phyloP scores from a whole-genome alignment of 108 stramenopile genomes.

The Discostella pseudostelligera region DNA sequence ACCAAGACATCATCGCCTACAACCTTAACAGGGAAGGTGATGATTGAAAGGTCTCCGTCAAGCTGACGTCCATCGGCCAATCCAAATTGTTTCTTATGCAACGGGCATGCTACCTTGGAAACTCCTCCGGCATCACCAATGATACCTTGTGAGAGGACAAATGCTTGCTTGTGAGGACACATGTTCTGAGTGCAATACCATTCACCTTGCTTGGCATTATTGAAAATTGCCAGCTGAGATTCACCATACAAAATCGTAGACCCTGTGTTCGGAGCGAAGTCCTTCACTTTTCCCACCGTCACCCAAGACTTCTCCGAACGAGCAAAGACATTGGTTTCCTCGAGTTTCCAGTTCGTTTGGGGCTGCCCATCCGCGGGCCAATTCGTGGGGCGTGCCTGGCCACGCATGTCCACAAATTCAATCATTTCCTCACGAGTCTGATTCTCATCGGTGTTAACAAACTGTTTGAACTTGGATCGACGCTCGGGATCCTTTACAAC shows the following conservation, averaged over 20 bases:
- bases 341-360: slow-evolving; percentile 78
- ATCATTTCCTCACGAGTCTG: slow-evolving; percentile 80
- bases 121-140: slow-evolving; percentile 71
- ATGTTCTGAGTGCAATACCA: slow-evolving; percentile 92
- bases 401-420: slow-evolving; percentile 86
- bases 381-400: slow-evolving; percentile 84
- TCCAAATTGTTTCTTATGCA: slow-evolving; percentile 91
- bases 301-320: slow-evolving; percentile 88
- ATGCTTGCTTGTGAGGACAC: slow-evolving; percentile 93
- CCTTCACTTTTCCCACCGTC: slow-evolving; percentile 60
- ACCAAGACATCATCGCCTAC: slow-evolving; percentile 73
- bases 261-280: slow-evolving; percentile 82
- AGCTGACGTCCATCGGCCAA: slow-evolving; percentile 72
- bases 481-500: slow-evolving; percentile 82
- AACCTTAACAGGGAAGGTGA: slow-evolving; percentile 87
- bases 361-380: slow-evolving; percentile 85
- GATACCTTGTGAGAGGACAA: slow-evolving; percentile 91
- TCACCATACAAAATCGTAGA: slow-evolving; percentile 85
- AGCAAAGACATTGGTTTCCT: slow-evolving; percentile 68
- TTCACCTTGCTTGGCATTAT: slow-evolving; percentile 71
- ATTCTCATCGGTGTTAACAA: slow-evolving; percentile 86
- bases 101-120: slow-evolving; percentile 91
- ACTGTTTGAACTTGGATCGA: slow-evolving; percentile 82
- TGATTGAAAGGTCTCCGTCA: slow-evolving; percentile 74
- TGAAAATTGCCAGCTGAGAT: slow-evolving; percentile 90